phyloP scores from a whole-genome alignment of 2,329 filamentous ascomycete genomes.

The Ascocoryne sarcoides region DNA sequence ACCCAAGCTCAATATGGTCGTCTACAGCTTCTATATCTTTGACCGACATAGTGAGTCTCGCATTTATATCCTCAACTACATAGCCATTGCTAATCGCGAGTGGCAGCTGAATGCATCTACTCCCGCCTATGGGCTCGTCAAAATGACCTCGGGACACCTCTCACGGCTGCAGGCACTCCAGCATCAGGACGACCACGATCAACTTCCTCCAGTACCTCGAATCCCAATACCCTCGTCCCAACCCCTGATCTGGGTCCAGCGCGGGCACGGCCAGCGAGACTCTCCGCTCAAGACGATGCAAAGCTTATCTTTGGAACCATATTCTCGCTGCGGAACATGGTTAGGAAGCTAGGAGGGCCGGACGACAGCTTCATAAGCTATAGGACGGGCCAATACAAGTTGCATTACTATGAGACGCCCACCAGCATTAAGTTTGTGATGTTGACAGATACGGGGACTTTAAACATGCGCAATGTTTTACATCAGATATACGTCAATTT shows the following conservation, averaged over 20 bases:
- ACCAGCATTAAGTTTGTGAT: conserved; percentile 94
- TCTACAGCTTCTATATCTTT: conserved; percentile 98
- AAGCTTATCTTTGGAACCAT: conserved; percentile 97
- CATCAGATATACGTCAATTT: conserved; percentile 99
- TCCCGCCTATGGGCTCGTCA: conserved; percentile 63
- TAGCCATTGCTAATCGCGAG: too few species aligned
- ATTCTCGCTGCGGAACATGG: conserved; percentile 95
- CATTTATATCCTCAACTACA: not conserved
- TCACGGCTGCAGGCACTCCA: conserved; percentile 35
- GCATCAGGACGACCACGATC: conserved; percentile 33
- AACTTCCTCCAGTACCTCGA: conserved; percentile 36
- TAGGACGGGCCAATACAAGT: conserved; percentile 89
- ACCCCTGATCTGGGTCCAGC: conserved; percentile 25
- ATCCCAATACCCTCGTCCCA: conserved; percentile 20
- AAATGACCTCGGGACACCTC: conserved; percentile 5
- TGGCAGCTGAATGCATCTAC: conserved; percentile 91
- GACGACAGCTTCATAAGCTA: conserved; percentile 94
- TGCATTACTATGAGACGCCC: conserved; percentile 98
- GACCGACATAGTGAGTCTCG: conserved; percentile 81
- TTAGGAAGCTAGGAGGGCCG: conserved; percentile 83
- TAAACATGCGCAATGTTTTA: conserved; percentile 86
- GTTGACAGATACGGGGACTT: conserved; percentile 81
- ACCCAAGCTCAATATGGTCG: conserved; percentile 53
- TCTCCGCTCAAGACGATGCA: conserved; percentile 65
- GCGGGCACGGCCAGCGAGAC: conserved; percentile 24